Conservation (phyloP, 169 alveolate genomes). For the Plasmodium gallinaceum region DNA sequence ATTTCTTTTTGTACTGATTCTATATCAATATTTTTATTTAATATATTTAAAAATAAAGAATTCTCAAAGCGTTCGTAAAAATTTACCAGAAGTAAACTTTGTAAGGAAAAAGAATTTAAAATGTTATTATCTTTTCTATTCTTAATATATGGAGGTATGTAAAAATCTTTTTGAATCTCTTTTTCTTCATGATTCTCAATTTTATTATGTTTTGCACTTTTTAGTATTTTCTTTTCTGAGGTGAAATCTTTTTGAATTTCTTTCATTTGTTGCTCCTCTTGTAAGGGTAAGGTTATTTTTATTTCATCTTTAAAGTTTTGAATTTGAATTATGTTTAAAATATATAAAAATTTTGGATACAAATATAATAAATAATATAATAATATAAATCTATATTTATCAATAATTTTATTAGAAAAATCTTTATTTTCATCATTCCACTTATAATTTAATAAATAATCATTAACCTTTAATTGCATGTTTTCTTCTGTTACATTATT, state of each 20-base stretch:
- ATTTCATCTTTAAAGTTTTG: slow-evolving; percentile 46
- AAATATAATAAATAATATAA: slow-evolving; percentile 51
- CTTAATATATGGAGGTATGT: slow-evolving; percentile 37
- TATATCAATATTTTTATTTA: slow-evolving; percentile 16
- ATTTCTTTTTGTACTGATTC: slow-evolving; percentile 34
- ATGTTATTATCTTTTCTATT: slow-evolving; percentile 21
- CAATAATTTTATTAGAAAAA: slow-evolving; percentile 23
- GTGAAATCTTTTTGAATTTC: slow-evolving; percentile 63
- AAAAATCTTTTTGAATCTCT: slow-evolving; percentile 1
- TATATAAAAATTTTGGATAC: slow-evolving; percentile 71
- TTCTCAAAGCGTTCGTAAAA: slow-evolving; percentile 5
- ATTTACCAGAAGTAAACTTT: slow-evolving; percentile 22
- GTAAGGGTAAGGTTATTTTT: slow-evolving; percentile 24
- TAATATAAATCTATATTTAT: slow-evolving; percentile 60
- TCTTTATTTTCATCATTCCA: slow-evolving; percentile 53
- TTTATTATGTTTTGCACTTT: slow-evolving; percentile 30
- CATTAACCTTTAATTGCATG: slow-evolving; percentile 21
- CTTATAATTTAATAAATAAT: slow-evolving; percentile 59
- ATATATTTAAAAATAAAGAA: slow-evolving; percentile 27
- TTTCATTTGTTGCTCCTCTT: slow-evolving; percentile 51
- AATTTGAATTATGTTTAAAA: slow-evolving; percentile 41
- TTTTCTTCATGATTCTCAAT: slow-evolving; percentile 16
- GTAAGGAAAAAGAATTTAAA: slow-evolving; percentile 34
- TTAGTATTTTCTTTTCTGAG: slow-evolving; percentile 42
- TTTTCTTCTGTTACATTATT: slow-evolving; percentile 20